Percentiles rank a stretch among this genome's conserved stretches.
phyloP scores from a whole-genome alignment of 2,329 filamentous ascomycete species.

The Fusarium acutatum region DNA sequence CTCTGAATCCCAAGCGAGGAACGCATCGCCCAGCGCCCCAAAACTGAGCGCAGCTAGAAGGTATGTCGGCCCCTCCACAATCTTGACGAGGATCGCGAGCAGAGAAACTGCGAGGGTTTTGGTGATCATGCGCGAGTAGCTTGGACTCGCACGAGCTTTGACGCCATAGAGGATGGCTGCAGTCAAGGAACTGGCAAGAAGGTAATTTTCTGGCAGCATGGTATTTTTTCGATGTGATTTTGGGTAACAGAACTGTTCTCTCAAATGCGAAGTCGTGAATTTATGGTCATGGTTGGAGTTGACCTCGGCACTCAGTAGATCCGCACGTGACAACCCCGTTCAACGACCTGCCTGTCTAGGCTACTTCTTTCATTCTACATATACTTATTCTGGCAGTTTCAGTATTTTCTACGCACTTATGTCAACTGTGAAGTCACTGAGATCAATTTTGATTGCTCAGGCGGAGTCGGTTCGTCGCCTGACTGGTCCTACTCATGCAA shows the following conservation, averaged over 20 bases:
- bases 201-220: background rate
- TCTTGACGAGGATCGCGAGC: background rate
- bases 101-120: background rate
- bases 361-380: background rate
- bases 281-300: background rate
- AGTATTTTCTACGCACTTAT: rapidly evolving
- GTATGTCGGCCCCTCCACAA: background rate
- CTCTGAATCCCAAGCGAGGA: background rate
- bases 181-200: background rate
- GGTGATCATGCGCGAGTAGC: background rate
- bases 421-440: no score
- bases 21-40: background rate
- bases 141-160: background rate
- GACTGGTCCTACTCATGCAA: no score
- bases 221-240: rapidly evolving
- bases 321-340: background rate
- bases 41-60: background rate
- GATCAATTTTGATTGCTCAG: no score
- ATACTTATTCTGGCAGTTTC: background rate
- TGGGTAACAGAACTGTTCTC: rapidly evolving
- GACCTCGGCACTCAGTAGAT: background rate
- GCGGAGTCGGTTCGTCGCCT: no score
- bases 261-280: background rate
- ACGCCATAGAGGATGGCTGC: background rate
- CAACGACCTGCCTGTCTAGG: background rate